Evolutionary conservation across 768 basidiomycete species (phyloP), one percentile per base, ranked within the genome.

Genomic region (Trametes coccinea): DNA sequence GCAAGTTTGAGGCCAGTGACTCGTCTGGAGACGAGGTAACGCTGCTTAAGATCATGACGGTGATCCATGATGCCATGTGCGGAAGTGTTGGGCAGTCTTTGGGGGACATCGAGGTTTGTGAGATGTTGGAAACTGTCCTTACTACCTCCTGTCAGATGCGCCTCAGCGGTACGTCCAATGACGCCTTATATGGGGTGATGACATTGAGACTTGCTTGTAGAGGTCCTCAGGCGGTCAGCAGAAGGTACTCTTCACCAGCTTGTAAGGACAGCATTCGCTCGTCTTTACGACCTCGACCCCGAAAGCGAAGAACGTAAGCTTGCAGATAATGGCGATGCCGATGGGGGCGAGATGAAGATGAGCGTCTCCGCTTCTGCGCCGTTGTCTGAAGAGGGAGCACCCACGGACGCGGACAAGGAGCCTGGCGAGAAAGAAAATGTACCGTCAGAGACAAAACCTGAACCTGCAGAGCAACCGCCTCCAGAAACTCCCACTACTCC

Each of bases 1-100:
- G 96, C 82, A 95, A 96, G 76, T 99, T 99, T 70, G 96, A 98
- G 75, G 92, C 93, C 4, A 96, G 92, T 69, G 95, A 98, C 71
- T 93, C 93, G 2, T 93, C 95, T n/a, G 92, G 93, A 5, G 97
- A 99, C 75, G 97, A 99, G 73, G 91, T 97, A 7, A 95, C 98
- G 8, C 80, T 98, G 6, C 82, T 96, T 65, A 92, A 88, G 73
- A 94, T 98, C 61, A 85, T 98, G 80, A 83, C 88, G 7, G 88
- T 98, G 16, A 94, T 96, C 54, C 86, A 92, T 63, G 86, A 91
- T 65, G 89, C 90, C 68, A 79, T 97, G 64, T 88, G 88, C 65
- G 81, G 86, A 59, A 77, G 74, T 59, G 85, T 92, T 31, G 89
- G 92, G 0, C 72, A 76, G n/a, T 78, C 80, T 9, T 81, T 98